Percentiles rank a stretch among this genome's conserved stretches.
phyloP scores from a whole-genome alignment of 192 early-diverging fungal genomes.

The Podila clonocystis region DNA sequence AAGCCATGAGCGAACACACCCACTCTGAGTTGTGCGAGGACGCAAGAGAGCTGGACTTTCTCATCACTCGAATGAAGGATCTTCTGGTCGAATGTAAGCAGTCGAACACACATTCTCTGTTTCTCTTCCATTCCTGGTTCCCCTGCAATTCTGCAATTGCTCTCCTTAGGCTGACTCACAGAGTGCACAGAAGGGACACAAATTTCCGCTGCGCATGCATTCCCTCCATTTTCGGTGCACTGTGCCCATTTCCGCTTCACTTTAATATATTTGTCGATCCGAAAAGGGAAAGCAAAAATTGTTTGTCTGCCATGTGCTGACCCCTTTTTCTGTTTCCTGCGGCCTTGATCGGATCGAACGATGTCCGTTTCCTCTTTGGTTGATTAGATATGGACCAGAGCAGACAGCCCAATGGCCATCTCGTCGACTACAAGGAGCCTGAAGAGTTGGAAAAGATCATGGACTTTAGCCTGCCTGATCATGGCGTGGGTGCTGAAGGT shows the following conservation, averaged over 20 bases:
- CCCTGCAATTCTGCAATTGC: background rate
- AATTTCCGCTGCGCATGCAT: slow-evolving; percentile 20
- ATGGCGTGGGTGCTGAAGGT: slow-evolving; percentile 58
- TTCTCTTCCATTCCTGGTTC: background rate
- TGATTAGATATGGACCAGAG: slow-evolving; percentile 57
- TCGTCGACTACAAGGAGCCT: slow-evolving; percentile 56
- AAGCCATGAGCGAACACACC: background rate
- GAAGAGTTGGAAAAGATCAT: slow-evolving; percentile 56
- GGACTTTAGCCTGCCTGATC: slow-evolving; percentile 57
- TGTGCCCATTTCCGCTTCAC: background rate
- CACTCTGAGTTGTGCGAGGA: slow-evolving; percentile 34
- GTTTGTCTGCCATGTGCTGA: background rate
- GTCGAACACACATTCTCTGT: background rate
- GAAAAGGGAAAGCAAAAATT: background rate
- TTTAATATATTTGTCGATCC: slow-evolving; percentile 6
- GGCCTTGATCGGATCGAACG: background rate
- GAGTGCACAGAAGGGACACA: background rate
- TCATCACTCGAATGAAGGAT: slow-evolving; percentile 57
- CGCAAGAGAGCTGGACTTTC: slow-evolving; percentile 54
- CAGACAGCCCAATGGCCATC: slow-evolving; percentile 33
- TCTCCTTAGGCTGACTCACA: slow-evolving; percentile 30
- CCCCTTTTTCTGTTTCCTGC: too few species aligned
- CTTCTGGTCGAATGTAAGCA: slow-evolving; percentile 55
- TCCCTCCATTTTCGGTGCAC: slow-evolving; percentile 14
- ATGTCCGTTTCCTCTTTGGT: background rate